Evolutionary conservation across 495 filamentous ascomycete genomes (phyloP).

Genomic region (Aspergillus hancockii): DNA sequence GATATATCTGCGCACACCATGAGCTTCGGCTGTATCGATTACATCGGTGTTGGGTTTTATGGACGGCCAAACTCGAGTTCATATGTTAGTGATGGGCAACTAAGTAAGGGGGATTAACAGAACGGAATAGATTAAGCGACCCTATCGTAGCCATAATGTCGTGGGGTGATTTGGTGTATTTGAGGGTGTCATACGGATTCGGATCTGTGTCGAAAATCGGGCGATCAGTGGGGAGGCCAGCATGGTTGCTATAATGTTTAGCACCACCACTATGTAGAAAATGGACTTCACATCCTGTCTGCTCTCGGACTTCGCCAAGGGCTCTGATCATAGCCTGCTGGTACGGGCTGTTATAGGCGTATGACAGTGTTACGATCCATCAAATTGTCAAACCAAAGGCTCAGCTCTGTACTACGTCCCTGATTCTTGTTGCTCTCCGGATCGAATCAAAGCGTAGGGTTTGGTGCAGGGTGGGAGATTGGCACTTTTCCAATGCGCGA

Average conservation of each 20-base stretch:
- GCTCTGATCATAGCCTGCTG: conserved; percentile 41
- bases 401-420: no score
- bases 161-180: no score
- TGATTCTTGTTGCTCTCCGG: conserved; percentile 42
- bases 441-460: conserved; percentile 47
- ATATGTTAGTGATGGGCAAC: no score
- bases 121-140: no score
- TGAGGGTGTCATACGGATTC: conserved; percentile 39
- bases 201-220: conserved; percentile 46
- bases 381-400: no score
- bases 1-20: conserved; percentile 47
- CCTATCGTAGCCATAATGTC: no score
- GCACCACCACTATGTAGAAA: conserved; percentile 45
- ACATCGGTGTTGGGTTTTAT: conserved; percentile 36
- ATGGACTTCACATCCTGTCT: conserved; percentile 41
- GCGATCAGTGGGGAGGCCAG: conserved; percentile 28
- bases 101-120: no score
- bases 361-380: no score
- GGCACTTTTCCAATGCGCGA: conserved; percentile 36
- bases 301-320: conserved; percentile 39
- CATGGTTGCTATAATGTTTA: conserved; percentile 36
- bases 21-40: conserved; percentile 36
- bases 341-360: conserved; percentile 14
- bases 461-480: conserved; percentile 40
- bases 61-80: no score